Evolutionary conservation across 805 yeast genomes (phyloP).

Genomic region (Barnettozyma botsteinii): DNA sequence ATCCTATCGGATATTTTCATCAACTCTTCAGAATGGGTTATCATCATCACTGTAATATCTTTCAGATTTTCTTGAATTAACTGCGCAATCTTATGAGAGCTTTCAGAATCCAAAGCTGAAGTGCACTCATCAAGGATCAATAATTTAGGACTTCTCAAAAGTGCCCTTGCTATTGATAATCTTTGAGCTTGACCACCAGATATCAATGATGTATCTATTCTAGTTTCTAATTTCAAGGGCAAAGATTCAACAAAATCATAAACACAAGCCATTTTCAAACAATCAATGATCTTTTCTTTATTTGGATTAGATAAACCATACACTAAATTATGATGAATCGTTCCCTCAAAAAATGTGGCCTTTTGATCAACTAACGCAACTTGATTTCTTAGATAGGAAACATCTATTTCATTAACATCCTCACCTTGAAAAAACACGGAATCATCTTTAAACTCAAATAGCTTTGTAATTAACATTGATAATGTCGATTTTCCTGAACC

Average conservation of each 20-base stretch:
- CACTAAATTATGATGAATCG: conserved; percentile 62
- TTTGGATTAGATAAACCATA: conserved; percentile 45
- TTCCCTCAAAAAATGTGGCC: conserved; percentile 65
- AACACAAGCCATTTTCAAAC: conserved; percentile 44
- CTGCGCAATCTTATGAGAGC: conserved; percentile 43
- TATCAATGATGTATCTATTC: conserved; percentile 45
- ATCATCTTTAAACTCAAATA: conserved; percentile 40
- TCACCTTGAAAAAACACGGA: conserved; percentile 39
- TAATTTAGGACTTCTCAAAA: conserved; percentile 57
- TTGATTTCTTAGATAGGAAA: conserved; percentile 42
- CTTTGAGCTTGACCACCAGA: conserved; percentile 94
- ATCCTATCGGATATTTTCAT: conserved; percentile 52
- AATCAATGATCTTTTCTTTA: conserved; percentile 33
- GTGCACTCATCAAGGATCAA: conserved; percentile 82
- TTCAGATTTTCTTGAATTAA: conserved; percentile 37
- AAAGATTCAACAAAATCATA: conserved; percentile 47
- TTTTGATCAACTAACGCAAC: conserved; percentile 74
- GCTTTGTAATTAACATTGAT: conserved; percentile 46
- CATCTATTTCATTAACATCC: conserved; percentile 42
- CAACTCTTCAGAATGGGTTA: conserved; percentile 71
- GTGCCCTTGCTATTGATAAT: conserved; percentile 75
- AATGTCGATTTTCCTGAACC: conserved; percentile 92
- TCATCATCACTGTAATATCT: conserved; percentile 48
- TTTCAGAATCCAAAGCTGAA: conserved; percentile 72
- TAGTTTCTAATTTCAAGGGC: conserved; percentile 55